Evolutionary conservation across 2,329 filamentous ascomycete species (phyloP).

Genomic region (Colletotrichum endophyticum): DNA sequence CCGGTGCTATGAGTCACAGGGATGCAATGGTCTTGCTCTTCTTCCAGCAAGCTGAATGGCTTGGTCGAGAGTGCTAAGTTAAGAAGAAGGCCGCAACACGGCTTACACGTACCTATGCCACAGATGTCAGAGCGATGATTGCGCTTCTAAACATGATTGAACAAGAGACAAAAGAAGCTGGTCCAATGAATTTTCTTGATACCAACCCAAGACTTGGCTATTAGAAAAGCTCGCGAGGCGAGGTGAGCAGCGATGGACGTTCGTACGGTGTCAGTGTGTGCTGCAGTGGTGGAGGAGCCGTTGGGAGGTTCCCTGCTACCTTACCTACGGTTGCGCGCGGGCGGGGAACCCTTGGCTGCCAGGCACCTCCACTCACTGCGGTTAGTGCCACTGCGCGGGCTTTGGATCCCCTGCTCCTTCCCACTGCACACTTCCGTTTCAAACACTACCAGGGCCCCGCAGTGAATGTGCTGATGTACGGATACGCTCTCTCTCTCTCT

Average conservation of each 20-base stretch:
- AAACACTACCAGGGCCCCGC: conserved; percentile 4
- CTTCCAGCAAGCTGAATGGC: neutral
- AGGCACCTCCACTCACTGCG: neutral
- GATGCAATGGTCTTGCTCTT: neutral
- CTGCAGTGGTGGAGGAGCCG: neutral
- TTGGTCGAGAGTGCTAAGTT: neutral
- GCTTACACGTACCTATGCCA: neutral
- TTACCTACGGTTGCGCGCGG: neutral
- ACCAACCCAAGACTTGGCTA: neutral
- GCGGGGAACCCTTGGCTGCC: neutral
- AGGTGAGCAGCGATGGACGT: neutral
- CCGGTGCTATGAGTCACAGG: conserved; percentile 47
- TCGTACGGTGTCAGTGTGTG: neutral
- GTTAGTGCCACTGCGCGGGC: neutral
- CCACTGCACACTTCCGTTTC: neutral
- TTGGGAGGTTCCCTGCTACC: neutral
- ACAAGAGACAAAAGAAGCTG: neutral
- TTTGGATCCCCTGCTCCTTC: neutral
- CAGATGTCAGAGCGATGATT: neutral
- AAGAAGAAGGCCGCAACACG: neutral
- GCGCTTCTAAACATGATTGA: neutral
- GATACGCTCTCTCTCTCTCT: neutral
- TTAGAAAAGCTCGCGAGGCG: neutral
- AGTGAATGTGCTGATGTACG: neutral
- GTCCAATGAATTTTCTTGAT: neutral